Base-by-base conservation (phyloP, 2,329 filamentous ascomycete genomes). In the Cladorrhinum sp. region DNA sequence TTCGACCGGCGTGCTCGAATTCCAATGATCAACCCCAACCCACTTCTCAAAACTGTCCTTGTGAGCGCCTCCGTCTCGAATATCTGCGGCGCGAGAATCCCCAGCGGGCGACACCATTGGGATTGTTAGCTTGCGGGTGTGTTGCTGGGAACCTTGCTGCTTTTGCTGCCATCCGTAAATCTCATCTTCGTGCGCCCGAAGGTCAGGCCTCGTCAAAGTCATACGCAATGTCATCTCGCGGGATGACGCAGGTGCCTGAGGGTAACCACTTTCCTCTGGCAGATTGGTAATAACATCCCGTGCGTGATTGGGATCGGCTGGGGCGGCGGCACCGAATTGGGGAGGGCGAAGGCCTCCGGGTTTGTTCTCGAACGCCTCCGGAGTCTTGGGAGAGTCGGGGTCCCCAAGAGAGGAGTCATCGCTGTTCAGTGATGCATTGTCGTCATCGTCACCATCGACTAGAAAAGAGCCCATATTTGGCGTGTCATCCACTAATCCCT, bases 181-280 rank as follows among this genome's bases (percentile, higher is more conserved):
- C 63, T 87, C 81, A 10, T 88, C 85, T 64, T 94, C 89, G 64
- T 87, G 81, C 3, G 88, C 87, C 48, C 92, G 87, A 53, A 98
- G 81, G 72, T 98, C 94, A 0, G 92, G 91, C 52, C 93, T 82
- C 2, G 95, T 98, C 58, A 98, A 82, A 0, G 94, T 98, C 92
- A 98, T 96, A 54, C 93, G 90, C 54, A 98, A 77, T 2, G 95
- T 98, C 93, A 97, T 97, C 74, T 98, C 93, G 33, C 93, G 84
- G 59, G 85, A 88, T 33, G 82, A 81, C 0, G 81, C 77, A 1
- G 83, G 76, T 4, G 79, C 80, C 53, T 85, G 82, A 10, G 78
- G 74, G 67, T 82, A 81, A 60, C 79, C 78, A 39, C 71, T 72
- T 14, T 33, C 50, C 9, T 72, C 73, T 3, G 75, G 70, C n/a